Percentiles rank a stretch among this genome's conserved stretches.
Evolutionary conservation across 306 rosid genomes (phyloP).

Genomic region (Dalbergia cochinchinensis): DNA sequence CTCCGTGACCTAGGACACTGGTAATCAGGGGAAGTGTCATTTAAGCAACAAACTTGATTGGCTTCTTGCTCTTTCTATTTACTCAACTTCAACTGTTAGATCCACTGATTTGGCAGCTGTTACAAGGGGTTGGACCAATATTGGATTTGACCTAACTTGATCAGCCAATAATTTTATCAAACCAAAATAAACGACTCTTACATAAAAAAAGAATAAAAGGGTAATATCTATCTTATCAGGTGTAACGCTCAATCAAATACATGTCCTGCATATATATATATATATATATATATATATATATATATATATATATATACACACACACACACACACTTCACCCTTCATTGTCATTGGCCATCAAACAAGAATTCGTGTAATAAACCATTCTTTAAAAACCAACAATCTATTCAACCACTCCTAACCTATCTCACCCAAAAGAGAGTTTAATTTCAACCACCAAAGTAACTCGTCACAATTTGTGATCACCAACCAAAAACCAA

Average conservation of each 20-base stretch:
- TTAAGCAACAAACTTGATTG: not conserved
- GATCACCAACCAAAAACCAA: conserved; percentile 36
- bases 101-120: not conserved
- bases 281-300: too few relatives aligned
- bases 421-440: conserved; percentile 15
- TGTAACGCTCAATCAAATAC: not conserved
- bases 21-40: not conserved
- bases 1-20: not conserved
- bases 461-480: conserved; percentile 35
- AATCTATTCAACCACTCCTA: conserved; percentile 34
- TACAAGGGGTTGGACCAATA: not conserved
- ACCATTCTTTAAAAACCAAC: not conserved
- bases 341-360: not conserved
- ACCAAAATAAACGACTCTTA: not conserved
- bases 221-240: not conserved
- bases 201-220: not conserved
- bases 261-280: not conserved
- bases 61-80: not conserved
- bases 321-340: too few relatives aligned
- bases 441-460: conserved; percentile 44
- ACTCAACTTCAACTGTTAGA: not conserved
- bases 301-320: too few relatives aligned
- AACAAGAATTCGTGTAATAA: not conserved
- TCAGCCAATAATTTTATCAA: not conserved
- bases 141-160: conserved; percentile 1